A percentile compares a stretch with the other conserved stretches of the same genome.
phyloP scores from a whole-genome alignment of 2,329 filamentous ascomycete genomes.

The Colletotrichum costaricense region DNA sequence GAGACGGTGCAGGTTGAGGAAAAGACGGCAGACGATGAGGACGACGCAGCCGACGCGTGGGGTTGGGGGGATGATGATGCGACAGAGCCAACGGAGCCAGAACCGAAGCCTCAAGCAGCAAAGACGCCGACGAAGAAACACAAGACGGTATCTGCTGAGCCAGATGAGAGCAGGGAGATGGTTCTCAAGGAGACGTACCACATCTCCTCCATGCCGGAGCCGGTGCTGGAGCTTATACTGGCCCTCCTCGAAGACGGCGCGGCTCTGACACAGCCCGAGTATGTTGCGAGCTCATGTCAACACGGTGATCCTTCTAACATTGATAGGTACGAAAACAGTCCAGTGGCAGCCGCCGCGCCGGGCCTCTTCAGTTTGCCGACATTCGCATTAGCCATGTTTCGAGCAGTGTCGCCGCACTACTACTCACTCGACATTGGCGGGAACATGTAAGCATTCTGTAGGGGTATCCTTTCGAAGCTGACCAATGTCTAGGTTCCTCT shows the following conservation, averaged over 20 bases:
- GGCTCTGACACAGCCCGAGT: conserved; percentile 65
- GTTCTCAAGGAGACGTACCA: conserved; percentile 87
- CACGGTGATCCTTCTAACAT: conserved; percentile 1
- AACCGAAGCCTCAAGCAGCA: conserved; percentile 38
- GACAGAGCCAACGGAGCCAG: conserved; percentile 43
- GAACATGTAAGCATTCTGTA: conserved; percentile 65
- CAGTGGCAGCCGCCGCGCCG: conserved; percentile 74
- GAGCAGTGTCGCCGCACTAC: conserved; percentile 80
- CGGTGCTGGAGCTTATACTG: conserved; percentile 76
- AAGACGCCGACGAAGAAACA: conserved; percentile 32
- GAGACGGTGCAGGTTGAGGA: conserved; percentile 35
- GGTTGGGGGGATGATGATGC: conserved; percentile 83
- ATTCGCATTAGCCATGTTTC: conserved; percentile 80
- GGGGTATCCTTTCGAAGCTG: conserved; percentile 31
- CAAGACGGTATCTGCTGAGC: conserved; percentile 37
- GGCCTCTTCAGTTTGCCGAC: conserved; percentile 80
- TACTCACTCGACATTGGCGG: conserved; percentile 73
- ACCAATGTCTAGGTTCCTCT: conserved; percentile 65
- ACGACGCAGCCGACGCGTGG: conserved; percentile 77
- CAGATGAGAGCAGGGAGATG: conserved; percentile 68
- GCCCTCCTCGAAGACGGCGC: conserved; percentile 70
- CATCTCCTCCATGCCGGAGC: conserved; percentile 87
- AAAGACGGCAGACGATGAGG: conserved; percentile 48
- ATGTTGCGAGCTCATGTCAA: conserved; percentile 39
- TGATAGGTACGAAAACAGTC: conserved; percentile 56